Base-by-base conservation (phyloP, 148 eudicot genomes). In the Euryodendron excelsum region DNA sequence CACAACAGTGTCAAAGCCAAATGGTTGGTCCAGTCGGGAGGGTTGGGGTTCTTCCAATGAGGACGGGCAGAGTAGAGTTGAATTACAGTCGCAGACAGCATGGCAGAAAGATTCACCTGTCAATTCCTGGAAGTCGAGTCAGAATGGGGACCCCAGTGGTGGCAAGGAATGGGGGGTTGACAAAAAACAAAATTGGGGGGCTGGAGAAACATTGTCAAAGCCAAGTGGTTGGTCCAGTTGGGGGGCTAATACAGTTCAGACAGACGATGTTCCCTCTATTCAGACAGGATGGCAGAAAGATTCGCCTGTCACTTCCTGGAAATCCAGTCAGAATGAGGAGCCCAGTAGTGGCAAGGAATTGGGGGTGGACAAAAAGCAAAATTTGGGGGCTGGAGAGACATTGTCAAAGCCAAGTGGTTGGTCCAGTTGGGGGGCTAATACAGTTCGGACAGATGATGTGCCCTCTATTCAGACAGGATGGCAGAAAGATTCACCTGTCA, bases 381-480 rank as follows among this genome's bases (percentile, higher is more conserved):
- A 15, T 45, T 47, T 31, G 21, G 60, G 60, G 31, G 60, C 75
- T 36, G 37, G 3, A 33, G 30, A 21, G 23, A 23, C 74, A 60
- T 17, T n/a, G 18, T 41, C 80, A 52, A 48, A 70, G 10, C 45
- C 55, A 21, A 77, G 80, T 64, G 81, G 63, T 5, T 69, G 78
- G 71, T 80, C 81, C 31, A 73, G 27, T 65, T 79, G 83, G 87
- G 87, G 80, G 82, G 79, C 69, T 0, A 71, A 81, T 31, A 81
- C 71, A 30, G 78, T 72, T 55, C 70, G 73, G 61, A 59, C 76
- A 70, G 27, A 69, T 52, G 30, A 82, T 79, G 74, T 9, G 17
- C 28, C 45, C 31, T 41, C 52, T 68, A 30, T n/a, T n/a, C 69
- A 34, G 23, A 34, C 41, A 20, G 50, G 23, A 41, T 10, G 0